Base-by-base conservation (phyloP, 305 asterid genomes). In the Withania somnifera region DNA sequence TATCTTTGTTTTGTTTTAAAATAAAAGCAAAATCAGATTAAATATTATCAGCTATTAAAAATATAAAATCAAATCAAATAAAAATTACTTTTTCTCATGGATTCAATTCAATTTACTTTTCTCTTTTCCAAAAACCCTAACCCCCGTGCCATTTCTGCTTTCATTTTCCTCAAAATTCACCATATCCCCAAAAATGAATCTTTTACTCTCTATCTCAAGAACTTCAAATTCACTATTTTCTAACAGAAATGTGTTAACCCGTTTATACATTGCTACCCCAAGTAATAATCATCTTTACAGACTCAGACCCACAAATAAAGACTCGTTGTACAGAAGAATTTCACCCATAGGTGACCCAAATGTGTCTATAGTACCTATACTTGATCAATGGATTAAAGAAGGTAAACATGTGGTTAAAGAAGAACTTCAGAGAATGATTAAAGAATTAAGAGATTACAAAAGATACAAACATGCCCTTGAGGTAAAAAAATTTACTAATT, bases 401-500 rank as follows among this genome's bases (percentile, higher is more conserved):
- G 93, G 95, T 53, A 88, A 86, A 20, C 11, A 50, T 28, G 83
- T 90, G 1, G 17, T n/a, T 80, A 85, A 84, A 84, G 36, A 36
- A 58, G 87, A 87, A 47, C 87, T 90, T 79, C 85, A 69, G 60
- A 52, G 40, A 8, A 54, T 90, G 51, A 84, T 91, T 53, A 61
- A 47, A 0, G 86, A 82, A 84, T 79, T 93, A 82, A 81, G 52
- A 69, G 1, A 45, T 51, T 78, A 60, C 66, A 86, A 83, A 86
- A 88, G 97, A 89, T 92, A 85, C 88, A 92, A 87, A 81, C 94
- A 92, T 67, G 95, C 98, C 75, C 96, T 92, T 45, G 94, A 92
- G 97, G 98, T 93, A 69, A 69, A 20, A 22, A 36, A 4, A 2
- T 2, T 67, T 69, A 24, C 50, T n/a, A n/a, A n/a, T 24, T 14